Evolutionary conservation across 768 basidiomycete genomes (phyloP).

Genomic region (Kwoniella pini): DNA sequence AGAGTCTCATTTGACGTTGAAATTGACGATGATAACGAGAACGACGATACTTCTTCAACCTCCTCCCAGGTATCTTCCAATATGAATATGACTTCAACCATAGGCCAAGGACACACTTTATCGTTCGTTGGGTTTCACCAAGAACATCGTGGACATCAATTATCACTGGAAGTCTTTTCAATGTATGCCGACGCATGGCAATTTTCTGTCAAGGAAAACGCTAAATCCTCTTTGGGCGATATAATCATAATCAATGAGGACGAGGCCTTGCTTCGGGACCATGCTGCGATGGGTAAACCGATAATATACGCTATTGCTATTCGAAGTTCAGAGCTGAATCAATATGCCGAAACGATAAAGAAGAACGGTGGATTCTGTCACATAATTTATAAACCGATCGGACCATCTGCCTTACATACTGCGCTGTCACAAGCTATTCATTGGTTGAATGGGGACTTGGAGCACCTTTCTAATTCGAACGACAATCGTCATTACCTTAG

Average conservation of each 20-base stretch:
- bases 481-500: not conserved
- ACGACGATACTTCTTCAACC: constrained; percentile 42
- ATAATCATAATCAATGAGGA: constrained; percentile 84
- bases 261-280: constrained; percentile 61
- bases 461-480: not conserved
- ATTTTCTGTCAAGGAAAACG: constrained; percentile 59
- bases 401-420: constrained; percentile 70
- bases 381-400: constrained; percentile 84
- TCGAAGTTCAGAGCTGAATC: constrained; percentile 57
- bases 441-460: constrained; percentile 18
- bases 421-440: constrained; percentile 57
- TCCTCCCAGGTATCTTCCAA: constrained; percentile 13
- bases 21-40: constrained; percentile 57
- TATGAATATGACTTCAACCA: constrained; percentile 1
- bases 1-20: constrained; percentile 80
- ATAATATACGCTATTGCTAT: constrained; percentile 74
- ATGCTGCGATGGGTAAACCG: constrained; percentile 64
- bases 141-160: constrained; percentile 65
- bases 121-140: constrained; percentile 73
- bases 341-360: constrained; percentile 63
- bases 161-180: constrained; percentile 65
- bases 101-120: constrained; percentile 55
- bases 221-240: constrained; percentile 58
- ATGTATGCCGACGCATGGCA: constrained; percentile 78
- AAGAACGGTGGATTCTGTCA: constrained; percentile 82